These are phyloP conservation scores for Symbiodinium natans DNA, from an alignment of 73 alveolate species.

Conservation along the genomic window DNA sequence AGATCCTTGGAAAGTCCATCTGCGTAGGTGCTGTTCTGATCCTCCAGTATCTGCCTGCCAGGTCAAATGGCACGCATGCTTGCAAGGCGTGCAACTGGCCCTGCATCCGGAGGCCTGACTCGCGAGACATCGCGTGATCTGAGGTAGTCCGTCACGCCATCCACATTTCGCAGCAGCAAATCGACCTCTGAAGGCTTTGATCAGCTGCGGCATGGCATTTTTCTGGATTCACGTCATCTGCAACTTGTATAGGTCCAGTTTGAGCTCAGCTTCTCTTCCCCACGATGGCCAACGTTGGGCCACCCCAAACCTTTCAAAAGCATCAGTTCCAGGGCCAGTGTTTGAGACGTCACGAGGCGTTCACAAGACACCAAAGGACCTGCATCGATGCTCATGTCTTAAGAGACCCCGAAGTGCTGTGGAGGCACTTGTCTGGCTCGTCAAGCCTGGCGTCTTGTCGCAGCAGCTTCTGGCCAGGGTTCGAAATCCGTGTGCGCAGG, in stretches of 20 bases:
- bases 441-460: constrained; percentile 75
- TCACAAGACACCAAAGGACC: background rate
- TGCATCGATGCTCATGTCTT: background rate
- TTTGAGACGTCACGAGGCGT: background rate
- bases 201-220: background rate
- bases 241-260: background rate
- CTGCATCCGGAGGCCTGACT: constrained; percentile 21
- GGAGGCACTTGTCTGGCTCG: constrained; percentile 88
- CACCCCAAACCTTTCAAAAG: background rate
- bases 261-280: background rate
- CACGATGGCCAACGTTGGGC: constrained; percentile 21
- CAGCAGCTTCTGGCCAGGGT: constrained; percentile 78
- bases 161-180: constrained; percentile 68
- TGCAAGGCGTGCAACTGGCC: background rate
- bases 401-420: too few relatives aligned
- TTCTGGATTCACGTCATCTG: too few relatives aligned
- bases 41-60: background rate
- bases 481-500: constrained; percentile 80
- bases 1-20: constrained; percentile 54
- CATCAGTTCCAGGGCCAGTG: too few relatives aligned
- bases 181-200: background rate
- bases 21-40: background rate
- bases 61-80: background rate
- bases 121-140: constrained; percentile 57
- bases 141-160: constrained; percentile 78